phyloP scores from a whole-genome alignment of 768 basidiomycete genomes.

The Suillus tomentosus region DNA sequence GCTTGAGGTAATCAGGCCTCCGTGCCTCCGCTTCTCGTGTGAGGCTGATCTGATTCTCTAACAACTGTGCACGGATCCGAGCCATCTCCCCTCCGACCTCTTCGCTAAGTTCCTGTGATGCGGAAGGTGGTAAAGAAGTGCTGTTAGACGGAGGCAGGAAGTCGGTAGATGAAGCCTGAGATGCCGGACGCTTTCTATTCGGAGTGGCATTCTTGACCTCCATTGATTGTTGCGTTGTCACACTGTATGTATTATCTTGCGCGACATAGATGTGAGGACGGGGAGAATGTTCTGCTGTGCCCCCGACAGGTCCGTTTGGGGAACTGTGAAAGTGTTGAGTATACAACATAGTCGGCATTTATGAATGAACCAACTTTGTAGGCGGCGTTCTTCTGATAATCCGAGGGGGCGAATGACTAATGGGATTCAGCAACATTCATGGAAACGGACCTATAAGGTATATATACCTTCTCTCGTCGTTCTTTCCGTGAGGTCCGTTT shows the following conservation, averaged over 20 bases:
- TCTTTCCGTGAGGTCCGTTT: constrained; percentile 20
- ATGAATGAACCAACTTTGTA: neutral
- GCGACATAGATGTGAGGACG: neutral
- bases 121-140: constrained; percentile 25
- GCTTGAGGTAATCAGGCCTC: constrained; percentile 72
- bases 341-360: neutral
- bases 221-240: constrained; percentile 4
- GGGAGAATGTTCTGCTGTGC: neutral
- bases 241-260: neutral
- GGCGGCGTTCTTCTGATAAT: neutral
- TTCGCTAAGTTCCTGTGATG: constrained; percentile 13
- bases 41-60: constrained; percentile 51
- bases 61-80: constrained; percentile 55
- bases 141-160: constrained; percentile 23
- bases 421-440: neutral
- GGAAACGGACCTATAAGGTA: no score
- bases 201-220: neutral
- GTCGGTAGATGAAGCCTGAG: neutral
- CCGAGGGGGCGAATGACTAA: constrained; percentile 1
- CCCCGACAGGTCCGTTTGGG: neutral
- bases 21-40: constrained; percentile 59
- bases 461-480: neutral
- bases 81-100: constrained; percentile 57
- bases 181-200: constrained; percentile 9
- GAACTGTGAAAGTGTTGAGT: neutral